A percentile compares a stretch with the other conserved stretches of the same genome.
phyloP scores from a whole-genome alignment of 164 flowering plant species.

The Dillenia suffruticosa region DNA sequence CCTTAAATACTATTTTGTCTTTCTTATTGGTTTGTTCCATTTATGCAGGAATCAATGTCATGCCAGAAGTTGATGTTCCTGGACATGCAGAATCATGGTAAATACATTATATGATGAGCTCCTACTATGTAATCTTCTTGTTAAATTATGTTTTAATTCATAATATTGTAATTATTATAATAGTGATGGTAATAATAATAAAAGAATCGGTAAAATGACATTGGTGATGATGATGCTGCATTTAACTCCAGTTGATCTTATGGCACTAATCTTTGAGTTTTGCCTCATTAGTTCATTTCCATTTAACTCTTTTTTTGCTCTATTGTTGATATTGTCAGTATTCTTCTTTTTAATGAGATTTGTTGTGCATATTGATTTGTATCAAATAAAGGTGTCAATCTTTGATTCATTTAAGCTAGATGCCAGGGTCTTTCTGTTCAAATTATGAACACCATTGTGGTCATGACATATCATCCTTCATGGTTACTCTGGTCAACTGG shows the following conservation, averaged over 20 bases:
- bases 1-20: no score
- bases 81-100: conserved; percentile 99
- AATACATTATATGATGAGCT: neutral
- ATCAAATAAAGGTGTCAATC: no score
- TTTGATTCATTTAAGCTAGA: no score
- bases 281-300: neutral
- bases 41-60: conserved; percentile 77
- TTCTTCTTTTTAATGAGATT: no score
- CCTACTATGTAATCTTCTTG: neutral
- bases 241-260: neutral
- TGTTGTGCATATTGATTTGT: no score
- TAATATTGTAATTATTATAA: neutral
- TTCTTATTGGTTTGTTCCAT: conserved; percentile 6
- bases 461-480: neutral
- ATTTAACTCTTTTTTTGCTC: no score
- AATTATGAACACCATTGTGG: no score
- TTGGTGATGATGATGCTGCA: no score
- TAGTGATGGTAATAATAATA: neutral
- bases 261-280: neutral
- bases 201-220: neutral
- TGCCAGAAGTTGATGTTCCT: conserved; percentile 95
- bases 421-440: no score
- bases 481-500: neutral
- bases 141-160: neutral
- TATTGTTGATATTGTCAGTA: no score